Base-by-base conservation (phyloP, 2,329 filamentous ascomycete genomes). In the Neonectria neomacrospora region DNA sequence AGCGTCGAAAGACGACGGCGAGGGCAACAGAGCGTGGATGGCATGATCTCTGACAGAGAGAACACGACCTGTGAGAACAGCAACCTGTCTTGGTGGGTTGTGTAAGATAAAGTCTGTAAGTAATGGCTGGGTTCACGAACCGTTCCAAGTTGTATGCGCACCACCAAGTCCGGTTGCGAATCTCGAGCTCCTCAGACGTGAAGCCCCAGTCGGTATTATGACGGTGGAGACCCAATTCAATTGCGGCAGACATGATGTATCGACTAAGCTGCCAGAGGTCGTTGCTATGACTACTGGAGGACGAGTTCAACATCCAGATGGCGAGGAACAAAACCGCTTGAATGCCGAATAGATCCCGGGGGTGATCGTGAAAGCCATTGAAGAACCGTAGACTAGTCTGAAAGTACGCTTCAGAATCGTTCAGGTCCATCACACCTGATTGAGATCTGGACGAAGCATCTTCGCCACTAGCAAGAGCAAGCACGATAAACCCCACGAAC, bases 231-330 rank as follows among this genome's bases (percentile, higher is more conserved):
- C 71, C 70, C 12, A 60, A 41, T 52, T 73, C 71, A 28, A 73
- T 65, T 4, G 71, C 71, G n/a, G 60, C 57, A 3, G 72, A 74
- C 71, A 74, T 74, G 26, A 66, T 55, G 10, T 74, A 74, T 5
- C 71, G 65, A 9, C 62, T 65, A 3, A 73, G 50, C 4, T 74
- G 72, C 71, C 72, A 74, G n/a, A 74, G 61, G 26, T 74, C 71
- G 22, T 68, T 69, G 34, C 54, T 60, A 23, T 72, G 62, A 6
- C 68, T 69, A 11, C 64, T 61, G 3, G 30, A 53, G 8, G 63
- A 54, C 1, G 72, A 73, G 22, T 67, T 64, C 3, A 74, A 34
- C 69, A 74, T 74, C 71, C 69, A 74, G 1, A 73, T 42, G 6
- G 69, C 50, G 2, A 74, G 12, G 0, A 74, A 45, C n/a, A 74